These are phyloP conservation scores for Phytophthora aleatoria DNA, from an alignment of 352 stramenopile species.

Conservation along the genomic window DNA sequence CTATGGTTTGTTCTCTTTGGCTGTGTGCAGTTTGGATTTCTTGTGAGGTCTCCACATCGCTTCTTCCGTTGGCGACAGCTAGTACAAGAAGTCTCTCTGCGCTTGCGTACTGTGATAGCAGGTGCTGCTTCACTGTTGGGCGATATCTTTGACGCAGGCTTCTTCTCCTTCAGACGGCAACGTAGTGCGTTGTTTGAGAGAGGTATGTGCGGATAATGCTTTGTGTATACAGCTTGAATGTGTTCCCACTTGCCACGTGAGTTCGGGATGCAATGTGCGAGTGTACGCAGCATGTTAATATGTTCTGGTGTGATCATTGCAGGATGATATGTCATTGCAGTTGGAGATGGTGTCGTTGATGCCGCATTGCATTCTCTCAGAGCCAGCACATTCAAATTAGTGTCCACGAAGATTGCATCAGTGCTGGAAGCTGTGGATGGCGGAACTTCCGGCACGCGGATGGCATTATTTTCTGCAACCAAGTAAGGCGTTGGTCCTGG, in stretches of 20 bases:
- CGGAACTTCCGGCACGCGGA: no score
- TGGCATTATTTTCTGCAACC: no score
- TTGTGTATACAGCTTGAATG: neutral
- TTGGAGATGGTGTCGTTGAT: no score
- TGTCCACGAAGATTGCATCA: no score
- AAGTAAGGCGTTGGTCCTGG: no score
- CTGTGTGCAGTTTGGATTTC: neutral
- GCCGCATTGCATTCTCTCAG: no score
- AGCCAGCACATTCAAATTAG: no score
- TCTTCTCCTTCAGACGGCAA: neutral
- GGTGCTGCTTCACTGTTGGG: neutral
- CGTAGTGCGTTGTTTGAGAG: neutral
- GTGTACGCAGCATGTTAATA: neutral
- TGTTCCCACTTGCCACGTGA: neutral
- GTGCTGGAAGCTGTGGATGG: no score
- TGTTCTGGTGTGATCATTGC: neutral
- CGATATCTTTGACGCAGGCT: neutral
- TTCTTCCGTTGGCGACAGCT: neutral
- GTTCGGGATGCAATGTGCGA: neutral
- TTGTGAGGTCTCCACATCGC: neutral
- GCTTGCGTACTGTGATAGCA: neutral
- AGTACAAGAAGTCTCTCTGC: neutral
- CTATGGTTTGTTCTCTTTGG: neutral
- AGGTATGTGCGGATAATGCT: neutral
- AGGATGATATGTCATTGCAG: no score